Percentiles rank a stretch among this genome's conserved stretches.
Conservation (phyloP, 129 eudicot species). For the Deinandra increscens region DNA sequence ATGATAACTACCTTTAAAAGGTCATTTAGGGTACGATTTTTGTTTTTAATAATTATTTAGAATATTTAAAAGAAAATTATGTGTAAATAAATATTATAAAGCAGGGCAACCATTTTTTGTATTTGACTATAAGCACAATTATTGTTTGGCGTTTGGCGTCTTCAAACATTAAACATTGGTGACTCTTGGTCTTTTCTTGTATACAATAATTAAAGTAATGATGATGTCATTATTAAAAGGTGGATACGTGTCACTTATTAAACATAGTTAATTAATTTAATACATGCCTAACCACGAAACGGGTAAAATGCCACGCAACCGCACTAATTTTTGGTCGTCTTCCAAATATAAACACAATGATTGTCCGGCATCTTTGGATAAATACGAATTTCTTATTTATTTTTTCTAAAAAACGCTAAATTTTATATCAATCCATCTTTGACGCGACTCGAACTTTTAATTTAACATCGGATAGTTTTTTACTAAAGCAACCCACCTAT, state of each 20-base stretch:
- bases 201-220: background rate
- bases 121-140: background rate
- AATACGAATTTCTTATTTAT: background rate
- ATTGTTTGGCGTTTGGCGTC: background rate
- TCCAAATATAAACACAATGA: constrained; percentile 3
- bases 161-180: background rate
- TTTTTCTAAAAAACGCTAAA: no score
- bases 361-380: constrained; percentile 3
- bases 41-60: no score
- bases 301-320: background rate
- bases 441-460: no score
- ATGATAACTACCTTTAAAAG: background rate
- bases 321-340: no score
- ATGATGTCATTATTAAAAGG: background rate
- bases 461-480: no score
- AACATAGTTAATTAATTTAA: background rate
- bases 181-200: background rate
- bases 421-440: no score
- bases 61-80: background rate
- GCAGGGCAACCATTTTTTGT: background rate
- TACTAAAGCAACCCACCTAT: no score
- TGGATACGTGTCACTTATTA: constrained; percentile 7
- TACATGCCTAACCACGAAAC: background rate
- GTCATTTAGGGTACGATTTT: no score
- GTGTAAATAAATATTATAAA: background rate